These are phyloP conservation scores for Xylariaceae sp. DNA, from an alignment of 2,329 filamentous ascomycete species.

Conservation along the genomic window DNA sequence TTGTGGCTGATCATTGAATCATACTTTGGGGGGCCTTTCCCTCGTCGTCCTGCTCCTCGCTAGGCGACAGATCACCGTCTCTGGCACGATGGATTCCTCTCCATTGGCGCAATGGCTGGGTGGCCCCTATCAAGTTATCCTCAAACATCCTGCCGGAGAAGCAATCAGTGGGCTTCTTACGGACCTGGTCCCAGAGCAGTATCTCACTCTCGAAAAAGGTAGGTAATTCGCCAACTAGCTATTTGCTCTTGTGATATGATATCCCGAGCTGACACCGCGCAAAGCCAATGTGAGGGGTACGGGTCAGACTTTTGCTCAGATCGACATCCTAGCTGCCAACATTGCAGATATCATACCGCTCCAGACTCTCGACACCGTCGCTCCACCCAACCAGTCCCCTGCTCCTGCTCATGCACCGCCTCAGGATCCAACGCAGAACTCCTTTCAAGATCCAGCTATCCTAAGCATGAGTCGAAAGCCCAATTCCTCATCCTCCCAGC, in stretches of 20 bases:
- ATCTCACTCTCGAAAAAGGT: constrained; percentile 24
- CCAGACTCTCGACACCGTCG: background rate
- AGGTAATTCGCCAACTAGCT: background rate
- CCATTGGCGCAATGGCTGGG: constrained; percentile 25
- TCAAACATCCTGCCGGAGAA: constrained; percentile 22
- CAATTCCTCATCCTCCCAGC: constrained; percentile 22
- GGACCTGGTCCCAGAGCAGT: constrained; percentile 22
- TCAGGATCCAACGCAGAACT: constrained; percentile 28
- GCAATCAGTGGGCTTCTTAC: constrained; percentile 20
- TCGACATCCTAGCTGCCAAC: constrained; percentile 22
- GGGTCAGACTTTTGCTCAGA: constrained; percentile 13
- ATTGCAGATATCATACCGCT: constrained; percentile 25
- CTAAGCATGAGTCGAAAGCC: constrained; percentile 59
- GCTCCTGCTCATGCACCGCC: constrained; percentile 19
- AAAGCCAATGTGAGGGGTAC: constrained; percentile 19
- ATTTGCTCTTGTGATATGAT: background rate
- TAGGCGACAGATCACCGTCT: too few species aligned
- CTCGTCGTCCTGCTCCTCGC: too few species aligned
- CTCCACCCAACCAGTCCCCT: constrained; percentile 15
- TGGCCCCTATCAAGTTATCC: constrained; percentile 18
- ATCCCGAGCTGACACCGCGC: background rate
- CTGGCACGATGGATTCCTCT: constrained; percentile 15
- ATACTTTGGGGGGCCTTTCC: too few species aligned
- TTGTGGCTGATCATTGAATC: too few species aligned
- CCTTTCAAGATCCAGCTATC: constrained; percentile 80